Evolutionary conservation across 805 yeast genomes (phyloP), one percentile per base, ranked within the genome.

Genomic region (Zygosaccharomyces kombuchaensis): DNA sequence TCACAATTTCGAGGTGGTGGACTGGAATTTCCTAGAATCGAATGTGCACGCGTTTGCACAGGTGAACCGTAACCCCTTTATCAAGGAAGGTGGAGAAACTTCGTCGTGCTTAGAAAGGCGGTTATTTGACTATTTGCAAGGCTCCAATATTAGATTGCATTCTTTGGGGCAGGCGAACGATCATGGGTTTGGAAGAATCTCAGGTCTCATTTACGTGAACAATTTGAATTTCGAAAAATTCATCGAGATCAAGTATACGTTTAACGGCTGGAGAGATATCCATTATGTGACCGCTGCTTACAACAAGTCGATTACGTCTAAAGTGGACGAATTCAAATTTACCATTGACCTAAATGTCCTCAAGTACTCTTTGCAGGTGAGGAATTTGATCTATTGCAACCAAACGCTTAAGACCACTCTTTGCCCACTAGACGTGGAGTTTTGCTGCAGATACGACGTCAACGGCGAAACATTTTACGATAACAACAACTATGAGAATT

Each of bases 391-490:
- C n/a, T 36, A 36, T 14, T 47, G 59, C 31, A 44, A 48, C 25
- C 43, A 48, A 9, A 40, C 48, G 32, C 36, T 32, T 4, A 30
- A 42, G 8, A 47, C 52, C 9, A 50, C 49, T 6, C 14, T 46
- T 10, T 56, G 56, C 22, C 49, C 52, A 6, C 39, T 62, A 21
- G 50, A 50, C 13, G 51, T 63, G n/a, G 59, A 61, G 14, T 42
- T 66, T 27, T 63, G 69, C 45, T 63, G 65, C 39, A 48, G 62
- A 9, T 66, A 66, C 45, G 62, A 65, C 48, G 69, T 64, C 4
- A 58, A 56, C 44, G 54, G 56, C 27, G 65, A 63, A 43, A 63
- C 66, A 2, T 65, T 56, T 40, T 66, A 62, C 46, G 70, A 66
- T 46, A 66, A 66, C 39, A 66, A 66, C 42, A 58, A 63, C 39